These are phyloP conservation scores for Geum urbanum DNA, from an alignment of 306 rosid genomes.

Conservation along the genomic window DNA sequence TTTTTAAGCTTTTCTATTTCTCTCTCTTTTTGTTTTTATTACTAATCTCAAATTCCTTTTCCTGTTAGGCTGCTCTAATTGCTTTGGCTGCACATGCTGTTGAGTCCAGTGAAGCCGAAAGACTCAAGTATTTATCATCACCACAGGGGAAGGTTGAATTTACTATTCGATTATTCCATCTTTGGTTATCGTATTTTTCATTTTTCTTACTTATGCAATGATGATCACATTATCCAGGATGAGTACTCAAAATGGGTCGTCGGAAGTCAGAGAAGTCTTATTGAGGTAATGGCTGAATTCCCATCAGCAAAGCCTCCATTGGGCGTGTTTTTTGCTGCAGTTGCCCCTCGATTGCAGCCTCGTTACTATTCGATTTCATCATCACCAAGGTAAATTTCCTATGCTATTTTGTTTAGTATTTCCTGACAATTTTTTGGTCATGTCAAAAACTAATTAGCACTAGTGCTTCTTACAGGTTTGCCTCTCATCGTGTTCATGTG, in stretches of 20 bases:
- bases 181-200: conserved; percentile 3
- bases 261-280: conserved; percentile 87
- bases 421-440: not conserved
- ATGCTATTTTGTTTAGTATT: not conserved
- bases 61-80: conserved; percentile 67
- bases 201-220: too few relatives aligned
- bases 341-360: conserved; percentile 87
- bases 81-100: conserved; percentile 87
- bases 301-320: conserved; percentile 89
- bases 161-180: conserved; percentile 3
- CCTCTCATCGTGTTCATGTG: conserved; percentile 70
- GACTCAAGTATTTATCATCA: conserved; percentile 72
- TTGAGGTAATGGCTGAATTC: conserved; percentile 92
- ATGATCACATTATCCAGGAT: conserved; percentile 44
- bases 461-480: conserved; percentile 45
- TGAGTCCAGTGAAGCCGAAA: conserved; percentile 74
- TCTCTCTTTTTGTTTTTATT: conserved; percentile 13
- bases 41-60: conserved; percentile 12
- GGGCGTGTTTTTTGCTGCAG: conserved; percentile 94
- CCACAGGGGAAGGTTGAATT: conserved; percentile 79
- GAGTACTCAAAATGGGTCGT: conserved; percentile 90
- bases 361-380: conserved; percentile 97
- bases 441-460: conserved; percentile 10
- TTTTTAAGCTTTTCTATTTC: conserved; percentile 13
- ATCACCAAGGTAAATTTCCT: conserved; percentile 65